Base-by-base conservation (phyloP, 192 early-diverging fungal species). In the Coemansia sp. region DNA sequence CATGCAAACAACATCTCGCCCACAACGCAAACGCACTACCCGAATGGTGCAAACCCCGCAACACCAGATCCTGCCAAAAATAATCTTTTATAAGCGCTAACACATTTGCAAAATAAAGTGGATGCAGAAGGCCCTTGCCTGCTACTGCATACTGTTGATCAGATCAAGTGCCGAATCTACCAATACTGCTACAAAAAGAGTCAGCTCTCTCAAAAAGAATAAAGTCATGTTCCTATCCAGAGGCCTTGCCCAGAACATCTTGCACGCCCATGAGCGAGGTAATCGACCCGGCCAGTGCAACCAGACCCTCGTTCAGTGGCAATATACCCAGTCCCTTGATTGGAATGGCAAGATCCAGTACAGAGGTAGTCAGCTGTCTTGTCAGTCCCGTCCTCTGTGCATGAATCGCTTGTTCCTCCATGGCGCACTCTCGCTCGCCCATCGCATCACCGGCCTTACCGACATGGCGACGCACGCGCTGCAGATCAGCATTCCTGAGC, bases 181-280 rank as follows among this genome's bases (percentile, higher is more conserved):
- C 6, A 30, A 6, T 6, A 30, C 57, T 34, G 23, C 44, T 41
- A 44, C 41, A 18, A 49, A 50, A 47, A 49, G 27, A 49, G 27
- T 25, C 30, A 19, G n/a, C n/a, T 18, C 19, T 50, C 44, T 60
- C n/a, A 12, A n/a, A 28, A 25, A 47, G 23, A 26, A 7, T 34
- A 28, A 28, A 19, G 50, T 8, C 4, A 55, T 14, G 26, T 26
- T 31, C n/a, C 10, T 55, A 55, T 12, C 18, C 51, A 9, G 61
- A 16, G 18, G 44, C 54, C 57, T 68, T 71, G 2, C 61, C 44
- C 49, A 78, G 58, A 18, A 65, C 51, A 32, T 79, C 76, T 48
- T 75, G 68, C 5, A 65, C 60, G 38, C 83, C 83, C 74, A 85
- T 80, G 31, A 81, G 57, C 56, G 83, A 79, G 14, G 83, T 85